Base-by-base conservation (phyloP, 176 grass and related monocot genomes). In the Bromus sterilis region DNA sequence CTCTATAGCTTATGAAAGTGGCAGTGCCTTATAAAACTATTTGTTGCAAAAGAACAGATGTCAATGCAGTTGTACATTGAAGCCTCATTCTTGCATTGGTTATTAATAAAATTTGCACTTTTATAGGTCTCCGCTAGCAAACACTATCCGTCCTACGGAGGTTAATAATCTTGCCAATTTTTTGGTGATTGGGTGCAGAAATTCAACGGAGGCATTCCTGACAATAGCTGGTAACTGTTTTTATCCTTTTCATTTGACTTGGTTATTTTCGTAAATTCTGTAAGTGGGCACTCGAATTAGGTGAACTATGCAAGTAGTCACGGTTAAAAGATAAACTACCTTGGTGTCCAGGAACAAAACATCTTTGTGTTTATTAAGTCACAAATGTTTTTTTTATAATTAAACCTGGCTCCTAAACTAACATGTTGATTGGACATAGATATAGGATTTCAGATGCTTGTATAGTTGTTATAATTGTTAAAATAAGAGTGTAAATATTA, bases 41-140 rank as follows among this genome's bases (percentile, higher is more conserved):
- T 39, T 15, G 65, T 71, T 71, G 29, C 9, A 40, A 46, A 46
- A 46, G 7, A 63, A 29, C 60, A 39, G n/a, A 51, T 71, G 9
- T 83, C 31, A 29, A 31, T 64, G 29, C 40, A 59, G 16, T 75
- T 66, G 9, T 40, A 67, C 20, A 57, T 67, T 80, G 37, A 84
- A 88, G 35, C 23, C 68, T 75, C 83, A 56, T 91, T 72, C 37
- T 7, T 80, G 65, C 37, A 73, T 32, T 53, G 24, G 76, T 21
- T 56, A 51, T 77, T 87, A 32, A 72, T 74, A 23, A 75, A 60
- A 64, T 67, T 25, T 78, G 28, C 34, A 43, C 29, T 82, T 36
- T 75, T 68, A 61, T 62, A 94, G 92, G 89, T 87, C 92, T 89
- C 76, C 89, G 9, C 80, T 94, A 62, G 89, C 83, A 48, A 83